Conservation (phyloP, 139 green algal genomes). For the Tetraselmis striata region DNA sequence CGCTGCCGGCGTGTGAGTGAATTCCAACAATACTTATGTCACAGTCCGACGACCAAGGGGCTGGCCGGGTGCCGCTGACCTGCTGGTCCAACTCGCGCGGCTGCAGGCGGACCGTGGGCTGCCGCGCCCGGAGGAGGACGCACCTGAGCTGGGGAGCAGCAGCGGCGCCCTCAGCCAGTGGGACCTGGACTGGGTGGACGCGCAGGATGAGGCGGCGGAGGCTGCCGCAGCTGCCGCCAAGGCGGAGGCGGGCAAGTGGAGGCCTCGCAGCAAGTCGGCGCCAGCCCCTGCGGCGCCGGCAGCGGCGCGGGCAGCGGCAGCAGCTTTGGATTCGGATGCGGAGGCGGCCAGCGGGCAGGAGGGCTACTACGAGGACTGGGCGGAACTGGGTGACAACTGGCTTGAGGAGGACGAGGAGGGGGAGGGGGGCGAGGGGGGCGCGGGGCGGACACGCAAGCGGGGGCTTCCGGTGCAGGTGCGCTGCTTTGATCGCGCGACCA, state of each 20-base stretch:
- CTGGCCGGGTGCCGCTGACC: no score
- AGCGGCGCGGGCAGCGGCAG: no score
- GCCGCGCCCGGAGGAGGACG: background rate
- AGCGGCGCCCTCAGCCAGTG: background rate
- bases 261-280: background rate
- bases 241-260: background rate
- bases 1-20: no score
- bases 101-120: background rate
- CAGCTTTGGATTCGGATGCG: no score
- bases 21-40: no score
- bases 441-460: background rate
- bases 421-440: slow-evolving; percentile 24
- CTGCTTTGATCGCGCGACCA: slow-evolving; percentile 89
- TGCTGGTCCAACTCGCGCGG: no score
- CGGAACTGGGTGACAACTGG: background rate
- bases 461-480: slow-evolving; percentile 70
- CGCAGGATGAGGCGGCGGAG: background rate
- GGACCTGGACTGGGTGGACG: background rate
- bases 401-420: slow-evolving; percentile 11
- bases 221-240: no score
- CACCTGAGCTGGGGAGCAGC: background rate
- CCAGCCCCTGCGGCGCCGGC: background rate
- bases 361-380: background rate
- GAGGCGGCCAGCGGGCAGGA: background rate
- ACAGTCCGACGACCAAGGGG: no score